phyloP scores from a whole-genome alignment of 2,329 filamentous ascomycete genomes.

The Cadophora malorum region DNA sequence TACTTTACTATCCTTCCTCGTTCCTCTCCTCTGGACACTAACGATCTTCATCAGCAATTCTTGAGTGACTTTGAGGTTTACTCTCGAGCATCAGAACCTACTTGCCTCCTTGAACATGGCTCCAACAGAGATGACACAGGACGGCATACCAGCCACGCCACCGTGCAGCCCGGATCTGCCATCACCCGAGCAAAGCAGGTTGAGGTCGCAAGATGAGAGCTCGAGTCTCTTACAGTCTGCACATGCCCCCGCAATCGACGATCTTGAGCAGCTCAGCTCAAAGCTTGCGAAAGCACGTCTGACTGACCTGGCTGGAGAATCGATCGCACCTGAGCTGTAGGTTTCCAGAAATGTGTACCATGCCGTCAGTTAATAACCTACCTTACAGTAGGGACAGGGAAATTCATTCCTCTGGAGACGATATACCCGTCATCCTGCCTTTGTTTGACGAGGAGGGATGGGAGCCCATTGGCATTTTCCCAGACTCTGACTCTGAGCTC shows the following conservation, averaged over 20 bases:
- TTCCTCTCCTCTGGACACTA: slow-evolving; percentile 11
- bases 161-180: too few relatives aligned
- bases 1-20: slow-evolving; percentile 17
- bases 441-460: slow-evolving; percentile 5
- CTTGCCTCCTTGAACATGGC: slow-evolving; percentile 9
- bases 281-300: not conserved
- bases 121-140: too few relatives aligned
- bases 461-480: slow-evolving; percentile 3
- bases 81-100: slow-evolving; percentile 19
- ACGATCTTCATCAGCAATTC: slow-evolving; percentile 14
- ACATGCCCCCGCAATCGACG: not conserved
- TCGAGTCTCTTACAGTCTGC: too few relatives aligned
- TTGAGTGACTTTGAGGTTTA: not conserved
- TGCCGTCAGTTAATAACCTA: not conserved
- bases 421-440: not conserved
- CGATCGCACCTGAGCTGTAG: slow-evolving; percentile 2
- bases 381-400: not conserved
- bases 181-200: too few relatives aligned
- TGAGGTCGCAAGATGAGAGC: too few relatives aligned
- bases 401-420: not conserved
- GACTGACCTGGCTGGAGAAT: slow-evolving; percentile 2
- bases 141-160: too few relatives aligned
- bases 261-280: not conserved
- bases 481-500: slow-evolving; percentile 1
- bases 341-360: slow-evolving; percentile 1